Conservation (phyloP, 1,284 basidiomycete genomes). For the Moniliophthora roreri region DNA sequence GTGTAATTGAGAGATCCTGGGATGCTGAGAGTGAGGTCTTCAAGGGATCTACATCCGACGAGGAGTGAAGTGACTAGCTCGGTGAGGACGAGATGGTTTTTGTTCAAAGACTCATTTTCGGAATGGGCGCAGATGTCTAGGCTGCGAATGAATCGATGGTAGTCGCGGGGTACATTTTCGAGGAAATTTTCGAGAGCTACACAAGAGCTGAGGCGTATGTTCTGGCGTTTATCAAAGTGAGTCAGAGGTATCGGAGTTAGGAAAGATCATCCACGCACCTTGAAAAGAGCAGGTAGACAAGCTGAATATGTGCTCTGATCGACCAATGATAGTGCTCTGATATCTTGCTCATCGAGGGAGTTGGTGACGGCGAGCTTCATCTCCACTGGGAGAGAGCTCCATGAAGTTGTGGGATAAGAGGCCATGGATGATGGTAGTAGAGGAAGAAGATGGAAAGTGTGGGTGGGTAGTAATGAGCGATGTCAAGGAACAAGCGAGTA, state of each 20-base stretch:
- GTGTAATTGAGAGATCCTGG: constrained; percentile 50
- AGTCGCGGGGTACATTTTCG: constrained; percentile 52
- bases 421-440: constrained; percentile 2
- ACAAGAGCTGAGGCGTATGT: constrained; percentile 47
- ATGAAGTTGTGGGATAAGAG: constrained; percentile 31
- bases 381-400: constrained; percentile 62
- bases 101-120: constrained; percentile 6
- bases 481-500: background rate
- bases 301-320: constrained; percentile 49
- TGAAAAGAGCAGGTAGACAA: constrained; percentile 60
- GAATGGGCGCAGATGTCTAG: constrained; percentile 44
- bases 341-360: constrained; percentile 44
- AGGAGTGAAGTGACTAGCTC: constrained; percentile 53
- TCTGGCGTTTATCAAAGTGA: constrained; percentile 26
- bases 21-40: constrained; percentile 51
- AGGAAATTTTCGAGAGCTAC: constrained; percentile 51
- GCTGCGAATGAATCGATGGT: constrained; percentile 53
- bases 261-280: constrained; percentile 41
- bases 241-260: background rate
- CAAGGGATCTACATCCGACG: constrained; percentile 45
- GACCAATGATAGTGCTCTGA: constrained; percentile 41
- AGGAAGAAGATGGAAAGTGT: background rate
- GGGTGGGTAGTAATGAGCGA: background rate
- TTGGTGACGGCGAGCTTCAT: constrained; percentile 61
- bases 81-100: constrained; percentile 28